phyloP scores from a whole-genome alignment of 176 grass and related monocot genomes.

The Pontederia crassipes region DNA sequence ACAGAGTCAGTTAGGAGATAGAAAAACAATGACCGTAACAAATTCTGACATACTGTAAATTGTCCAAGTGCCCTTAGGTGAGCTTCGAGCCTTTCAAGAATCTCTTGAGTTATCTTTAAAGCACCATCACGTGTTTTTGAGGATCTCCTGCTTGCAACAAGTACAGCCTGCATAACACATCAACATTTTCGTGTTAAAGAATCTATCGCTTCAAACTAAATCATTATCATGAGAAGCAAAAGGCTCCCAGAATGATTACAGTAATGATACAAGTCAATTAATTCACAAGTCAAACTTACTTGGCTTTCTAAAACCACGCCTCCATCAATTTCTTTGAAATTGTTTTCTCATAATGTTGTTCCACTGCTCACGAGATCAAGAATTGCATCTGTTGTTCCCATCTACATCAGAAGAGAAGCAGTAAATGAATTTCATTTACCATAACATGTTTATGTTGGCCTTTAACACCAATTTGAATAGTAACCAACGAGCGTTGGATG shows the following conservation, averaged over 20 bases:
- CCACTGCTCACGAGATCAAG: slow-evolving; percentile 98
- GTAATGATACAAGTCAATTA: no score
- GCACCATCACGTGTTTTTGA: slow-evolving; percentile 56
- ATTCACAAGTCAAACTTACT: slow-evolving; percentile 31
- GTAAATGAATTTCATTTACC: background rate
- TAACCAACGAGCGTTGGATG: no score
- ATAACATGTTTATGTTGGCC: background rate
- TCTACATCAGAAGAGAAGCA: slow-evolving; percentile 33
- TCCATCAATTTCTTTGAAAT: slow-evolving; percentile 92
- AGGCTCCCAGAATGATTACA: no score
- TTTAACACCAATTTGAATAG: no score
- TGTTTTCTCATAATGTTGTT: slow-evolving; percentile 83
- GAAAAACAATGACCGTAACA: background rate
- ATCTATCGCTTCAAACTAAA: no score
- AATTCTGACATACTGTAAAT: slow-evolving; percentile 45
- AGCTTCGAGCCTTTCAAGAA: slow-evolving; percentile 96
- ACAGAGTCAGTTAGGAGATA: background rate
- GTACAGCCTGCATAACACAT: slow-evolving; percentile 46
- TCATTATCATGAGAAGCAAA: no score
- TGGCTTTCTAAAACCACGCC: slow-evolving; percentile 88
- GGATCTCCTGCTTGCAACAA: slow-evolving; percentile 78
- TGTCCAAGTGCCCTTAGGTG: slow-evolving; percentile 65
- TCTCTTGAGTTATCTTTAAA: slow-evolving; percentile 78
- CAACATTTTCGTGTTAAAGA: no score
- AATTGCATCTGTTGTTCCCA: slow-evolving; percentile 94